These are phyloP conservation scores for Nannochloropsis limnetica DNA, from an alignment of 352 stramenopile genomes.

Conservation along the genomic window DNA sequence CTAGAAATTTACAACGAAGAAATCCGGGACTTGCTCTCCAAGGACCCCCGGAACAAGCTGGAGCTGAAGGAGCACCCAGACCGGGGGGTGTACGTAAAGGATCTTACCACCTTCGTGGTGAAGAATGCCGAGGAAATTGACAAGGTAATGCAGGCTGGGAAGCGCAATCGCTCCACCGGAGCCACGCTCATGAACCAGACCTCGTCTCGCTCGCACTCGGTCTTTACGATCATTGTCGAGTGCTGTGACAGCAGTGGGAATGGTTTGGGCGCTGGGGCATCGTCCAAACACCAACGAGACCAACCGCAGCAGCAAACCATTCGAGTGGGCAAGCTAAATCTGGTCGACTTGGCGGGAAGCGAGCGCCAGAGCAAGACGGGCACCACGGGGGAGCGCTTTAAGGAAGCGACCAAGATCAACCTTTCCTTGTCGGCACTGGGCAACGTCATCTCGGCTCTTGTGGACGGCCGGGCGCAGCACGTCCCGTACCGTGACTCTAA, in stretches of 20 bases:
- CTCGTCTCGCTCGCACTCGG: constrained; percentile 85
- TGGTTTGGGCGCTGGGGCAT: constrained; percentile 53
- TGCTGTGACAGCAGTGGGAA: constrained; percentile 57
- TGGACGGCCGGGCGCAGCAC: constrained; percentile 76
- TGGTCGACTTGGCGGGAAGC: constrained; percentile 84
- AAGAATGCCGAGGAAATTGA: constrained; percentile 77
- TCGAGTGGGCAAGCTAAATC: constrained; percentile 86
- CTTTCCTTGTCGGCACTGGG: constrained; percentile 78
- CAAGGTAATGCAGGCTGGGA: constrained; percentile 76
- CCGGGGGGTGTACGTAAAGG: constrained; percentile 87
- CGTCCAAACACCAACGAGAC: constrained; percentile 59
- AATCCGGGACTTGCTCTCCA: constrained; percentile 80
- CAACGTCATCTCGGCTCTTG: constrained; percentile 75
- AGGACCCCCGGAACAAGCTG: constrained; percentile 71
- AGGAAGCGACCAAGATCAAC: constrained; percentile 88
- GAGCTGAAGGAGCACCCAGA: constrained; percentile 86
- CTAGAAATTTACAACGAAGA: constrained; percentile 98
- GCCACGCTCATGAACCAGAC: constrained; percentile 91
- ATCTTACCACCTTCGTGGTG: constrained; percentile 71
- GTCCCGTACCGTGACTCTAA: constrained; percentile 93
- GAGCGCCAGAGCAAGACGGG: constrained; percentile 88
- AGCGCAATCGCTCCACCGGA: constrained; percentile 84
- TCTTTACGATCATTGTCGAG: constrained; percentile 93
- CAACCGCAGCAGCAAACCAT: constrained; percentile 55
- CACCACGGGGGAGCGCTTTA: constrained; percentile 59